Conservation (phyloP, 1,284 basidiomycete species). For the Cutaneotrichosporon sp. region DNA sequence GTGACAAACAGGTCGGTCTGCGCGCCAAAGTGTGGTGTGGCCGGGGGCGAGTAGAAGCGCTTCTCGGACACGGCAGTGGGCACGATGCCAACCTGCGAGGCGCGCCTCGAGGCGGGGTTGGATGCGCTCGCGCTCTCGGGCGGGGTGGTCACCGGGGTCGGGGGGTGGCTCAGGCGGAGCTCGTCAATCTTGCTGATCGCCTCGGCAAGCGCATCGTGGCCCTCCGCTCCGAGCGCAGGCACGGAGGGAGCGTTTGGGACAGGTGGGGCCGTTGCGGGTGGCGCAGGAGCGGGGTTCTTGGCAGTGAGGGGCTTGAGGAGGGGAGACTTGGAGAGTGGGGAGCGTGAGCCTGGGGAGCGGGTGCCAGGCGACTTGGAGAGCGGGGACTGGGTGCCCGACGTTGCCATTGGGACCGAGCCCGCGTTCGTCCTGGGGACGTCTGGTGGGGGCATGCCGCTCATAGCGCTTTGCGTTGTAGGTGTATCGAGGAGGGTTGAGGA, state of each 20-base stretch:
- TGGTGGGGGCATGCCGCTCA: constrained; percentile 38
- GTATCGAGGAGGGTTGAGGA: too few species aligned
- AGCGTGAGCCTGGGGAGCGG: background rate
- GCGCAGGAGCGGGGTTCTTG: background rate
- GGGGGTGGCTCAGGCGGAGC: constrained; percentile 39
- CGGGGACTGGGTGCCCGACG: background rate
- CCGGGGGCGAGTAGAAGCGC: constrained; percentile 33
- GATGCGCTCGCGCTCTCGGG: constrained; percentile 8
- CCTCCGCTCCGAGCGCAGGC: constrained; percentile 28
- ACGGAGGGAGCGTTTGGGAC: background rate
- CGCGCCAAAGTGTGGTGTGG: constrained; percentile 55
- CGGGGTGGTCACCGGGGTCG: constrained; percentile 16
- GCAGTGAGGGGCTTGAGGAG: constrained; percentile 17
- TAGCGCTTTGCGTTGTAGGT: constrained; percentile 7
- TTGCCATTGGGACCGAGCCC: background rate
- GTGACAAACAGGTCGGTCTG: constrained; percentile 46
- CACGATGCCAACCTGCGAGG: background rate
- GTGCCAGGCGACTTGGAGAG: constrained; percentile 5
- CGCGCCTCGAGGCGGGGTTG: constrained; percentile 5
- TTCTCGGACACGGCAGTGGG: background rate
- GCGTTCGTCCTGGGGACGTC: constrained; percentile 8
- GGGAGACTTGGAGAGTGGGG: constrained; percentile 12
- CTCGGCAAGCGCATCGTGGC: constrained; percentile 37
- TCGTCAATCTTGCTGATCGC: constrained; percentile 49
- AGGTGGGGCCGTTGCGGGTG: background rate